Evolutionary conservation across 208 protist species (phyloP), one percentile per base, ranked within the genome.

Genomic region (Borovskyia barvae): DNA sequence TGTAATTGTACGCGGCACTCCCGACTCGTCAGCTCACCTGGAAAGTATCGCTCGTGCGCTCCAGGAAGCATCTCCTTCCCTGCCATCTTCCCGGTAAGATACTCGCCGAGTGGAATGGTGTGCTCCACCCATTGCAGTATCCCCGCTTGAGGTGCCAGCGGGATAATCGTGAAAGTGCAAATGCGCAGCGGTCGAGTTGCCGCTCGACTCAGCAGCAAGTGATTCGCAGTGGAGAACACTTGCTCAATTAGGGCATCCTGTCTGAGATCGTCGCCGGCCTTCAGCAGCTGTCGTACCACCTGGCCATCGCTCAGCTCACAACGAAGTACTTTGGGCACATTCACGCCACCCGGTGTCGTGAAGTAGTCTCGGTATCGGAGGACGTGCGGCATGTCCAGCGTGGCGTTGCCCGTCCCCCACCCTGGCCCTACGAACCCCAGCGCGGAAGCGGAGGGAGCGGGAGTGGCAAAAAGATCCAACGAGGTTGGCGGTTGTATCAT

Each of bases 161-260:
- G 94, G 42, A 97, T 75, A 8, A 98, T 94, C 28, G 88, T 90
- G 75, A 99, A 99, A 40, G 93, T 98, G 26, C 85, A 80, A 7
- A 99, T 52, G 1, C 50, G 68, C 28, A 88, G 66, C 32, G 41
- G 53, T 11, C 33, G 59, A 7, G 58, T 72, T 15, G 46, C 24
- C 1, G 20, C 42, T 2, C 39, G 57, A 1, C 51, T 50, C 11
- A 22, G 33, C 25, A 82, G 70, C 2, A 99, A 93, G 20, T 24
- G 14, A 48, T 91, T 99, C 71, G 66, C 93, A 7, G 78, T 87
- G 19, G 17, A 15, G 58, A 96, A 99, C 77, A 82, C 94, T 65
- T 98, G 97, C 76, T 99, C 82, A 65, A 99, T 97, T 5, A 98
- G 80, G 3, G 92, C 94, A 72, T 99, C 98, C 69, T 99, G 97